Base-by-base conservation (phyloP, 1,284 basidiomycete species). In the Takashimella tepidaria region DNA sequence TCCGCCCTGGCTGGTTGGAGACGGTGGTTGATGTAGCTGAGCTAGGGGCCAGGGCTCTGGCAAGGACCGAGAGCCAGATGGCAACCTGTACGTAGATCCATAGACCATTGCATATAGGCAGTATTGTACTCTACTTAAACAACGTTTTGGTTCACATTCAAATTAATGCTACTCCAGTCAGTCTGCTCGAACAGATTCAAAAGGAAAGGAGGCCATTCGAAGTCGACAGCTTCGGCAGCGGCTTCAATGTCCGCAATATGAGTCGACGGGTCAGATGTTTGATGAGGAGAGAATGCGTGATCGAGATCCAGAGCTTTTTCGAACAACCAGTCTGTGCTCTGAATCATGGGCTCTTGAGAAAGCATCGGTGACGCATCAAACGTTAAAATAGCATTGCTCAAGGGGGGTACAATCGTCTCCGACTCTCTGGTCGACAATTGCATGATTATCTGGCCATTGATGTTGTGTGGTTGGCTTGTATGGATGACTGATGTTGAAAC, bases 161-260 rank as follows among this genome's bases (percentile, higher is more conserved):
- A 16, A 37, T 37, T 37, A 16, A 37, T 37, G 16, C 16, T 37
- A 16, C 10, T 16, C 31, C 31, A 37, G 16, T 37, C 31, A 8
- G 31, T 37, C 31, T 37, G 31, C 31, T 37, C 58, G 22, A 60
- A 57, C n/a, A 60, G 40, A 41, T 60, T 57, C 48, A 55, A 40
- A 8, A 60, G 49, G 53, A 57, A 60, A 16, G 55, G 58, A 11
- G 58, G 58, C 58, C 58, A 60, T 40, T 60, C 55, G 57, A 52
- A 5, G 53, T 49, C 12, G 54, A 46, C 5, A 59, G 40, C 31
- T 54, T 47, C 1, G 50, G 58, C 37, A 54, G 48, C 20, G 52
- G 53, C 54, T 3, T 53, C 53, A 8, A 56, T 55, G 23, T 55
- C 50, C 16, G 57, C 51, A 16, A 52, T 45, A 49, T 61, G 57